These are phyloP conservation scores for Auricularia sp. DNA, from an alignment of 768 basidiomycete species.

Conservation along the genomic window DNA sequence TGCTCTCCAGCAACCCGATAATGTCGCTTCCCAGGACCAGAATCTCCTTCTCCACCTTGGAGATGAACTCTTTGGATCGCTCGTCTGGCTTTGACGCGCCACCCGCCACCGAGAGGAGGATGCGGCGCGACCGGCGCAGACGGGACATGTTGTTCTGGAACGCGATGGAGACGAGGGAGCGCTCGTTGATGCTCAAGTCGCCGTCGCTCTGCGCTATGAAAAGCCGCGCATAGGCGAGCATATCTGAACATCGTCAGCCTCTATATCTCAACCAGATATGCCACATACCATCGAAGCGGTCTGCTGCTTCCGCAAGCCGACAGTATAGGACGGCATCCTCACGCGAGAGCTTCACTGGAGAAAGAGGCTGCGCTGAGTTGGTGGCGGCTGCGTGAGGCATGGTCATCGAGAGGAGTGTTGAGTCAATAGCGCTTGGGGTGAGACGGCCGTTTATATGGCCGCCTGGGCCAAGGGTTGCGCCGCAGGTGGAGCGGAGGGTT, in stretches of 20 bases:
- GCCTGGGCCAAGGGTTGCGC: no score
- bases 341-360: neutral
- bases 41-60: neutral
- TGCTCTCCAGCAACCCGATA: neutral
- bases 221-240: neutral
- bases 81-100: neutral
- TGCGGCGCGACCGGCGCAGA: neutral
- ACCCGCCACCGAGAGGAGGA: neutral
- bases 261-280: neutral
- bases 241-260: neutral
- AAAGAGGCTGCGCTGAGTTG: neutral
- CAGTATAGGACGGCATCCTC: neutral
- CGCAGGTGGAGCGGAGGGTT: no score
- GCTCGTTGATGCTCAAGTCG: neutral
- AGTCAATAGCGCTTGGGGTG: no score
- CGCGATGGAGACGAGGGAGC: neutral
- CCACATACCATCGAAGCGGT: neutral
- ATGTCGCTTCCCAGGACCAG: neutral
- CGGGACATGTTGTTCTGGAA: neutral
- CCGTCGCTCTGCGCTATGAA: neutral
- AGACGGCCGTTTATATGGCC: no score
- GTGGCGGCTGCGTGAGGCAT: neutral
- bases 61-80: neutral
- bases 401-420: neutral
- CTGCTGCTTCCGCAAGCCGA: neutral